Percentiles rank a stretch among this genome's conserved stretches.
Evolutionary conservation across 768 basidiomycete species (phyloP).

Genomic region (Boletus subcaerulescens): DNA sequence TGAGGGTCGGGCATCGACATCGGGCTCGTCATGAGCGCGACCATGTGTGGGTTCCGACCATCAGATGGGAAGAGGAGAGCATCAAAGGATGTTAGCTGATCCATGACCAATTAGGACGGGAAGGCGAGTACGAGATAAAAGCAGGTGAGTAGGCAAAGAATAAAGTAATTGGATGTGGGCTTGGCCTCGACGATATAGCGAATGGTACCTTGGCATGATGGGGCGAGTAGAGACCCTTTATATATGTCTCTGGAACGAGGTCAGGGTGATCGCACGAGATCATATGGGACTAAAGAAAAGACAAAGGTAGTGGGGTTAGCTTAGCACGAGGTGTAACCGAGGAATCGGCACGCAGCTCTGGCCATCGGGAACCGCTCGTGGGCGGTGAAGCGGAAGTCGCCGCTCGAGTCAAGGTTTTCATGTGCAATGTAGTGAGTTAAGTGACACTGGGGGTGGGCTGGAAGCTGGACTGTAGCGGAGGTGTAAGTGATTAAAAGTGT

Average conservation of each 20-base stretch:
- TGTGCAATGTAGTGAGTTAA: constrained; percentile 11
- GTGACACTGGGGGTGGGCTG: constrained; percentile 1
- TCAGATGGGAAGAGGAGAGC: constrained; percentile 79
- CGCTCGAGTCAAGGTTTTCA: constrained; percentile 8
- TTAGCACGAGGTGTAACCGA: constrained; percentile 38
- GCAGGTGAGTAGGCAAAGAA: constrained; percentile 18
- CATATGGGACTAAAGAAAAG: constrained; percentile 22
- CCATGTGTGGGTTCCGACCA: constrained; percentile 68
- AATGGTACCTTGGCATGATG: constrained; percentile 15
- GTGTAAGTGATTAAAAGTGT: constrained; percentile 4
- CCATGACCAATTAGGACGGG: constrained; percentile 44
- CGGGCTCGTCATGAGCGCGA: constrained; percentile 72
- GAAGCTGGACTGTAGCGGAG: constrained; percentile 4
- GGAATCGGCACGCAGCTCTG: constrained; percentile 14
- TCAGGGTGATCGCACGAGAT: constrained; percentile 29
- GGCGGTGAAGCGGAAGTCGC: not conserved
- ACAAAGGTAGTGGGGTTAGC: constrained; percentile 26
- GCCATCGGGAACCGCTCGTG: constrained; percentile 2
- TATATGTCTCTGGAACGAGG: constrained; percentile 41
- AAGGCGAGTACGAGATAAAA: constrained; percentile 15
- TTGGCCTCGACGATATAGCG: constrained; percentile 18
- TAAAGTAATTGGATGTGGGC: constrained; percentile 12
- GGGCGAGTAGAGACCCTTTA: constrained; percentile 21
- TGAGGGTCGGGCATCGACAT: constrained; percentile 42
- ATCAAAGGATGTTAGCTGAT: constrained; percentile 59